Evolutionary conservation across 2,329 filamentous ascomycete species (phyloP).

Genomic region (Lasiodiplodia citricola): DNA sequence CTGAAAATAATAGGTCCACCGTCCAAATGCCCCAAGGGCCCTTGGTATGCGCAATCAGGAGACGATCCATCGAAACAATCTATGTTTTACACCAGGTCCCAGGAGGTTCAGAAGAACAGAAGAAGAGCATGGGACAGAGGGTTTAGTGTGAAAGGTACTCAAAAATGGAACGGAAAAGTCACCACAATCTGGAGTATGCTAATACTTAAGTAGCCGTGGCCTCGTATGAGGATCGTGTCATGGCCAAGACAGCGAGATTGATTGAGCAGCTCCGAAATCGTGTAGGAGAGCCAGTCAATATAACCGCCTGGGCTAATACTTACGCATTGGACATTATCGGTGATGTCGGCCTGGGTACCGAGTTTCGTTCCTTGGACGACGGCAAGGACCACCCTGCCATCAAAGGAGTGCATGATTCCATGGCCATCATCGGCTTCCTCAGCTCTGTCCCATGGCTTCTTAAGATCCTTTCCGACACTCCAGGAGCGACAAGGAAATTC

Average conservation of each 20-base stretch:
- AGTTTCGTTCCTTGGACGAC: slow-evolving; percentile 45
- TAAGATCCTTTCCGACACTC: slow-evolving; percentile 38
- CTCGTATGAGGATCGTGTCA: slow-evolving; percentile 41
- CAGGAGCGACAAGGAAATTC: slow-evolving; percentile 36
- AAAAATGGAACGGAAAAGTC: neutral
- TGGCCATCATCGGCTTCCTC: slow-evolving; percentile 41
- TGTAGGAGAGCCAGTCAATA: slow-evolving; percentile 31
- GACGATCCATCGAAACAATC: slow-evolving; percentile 33
- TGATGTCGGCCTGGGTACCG: slow-evolving; percentile 49
- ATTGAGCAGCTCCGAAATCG: slow-evolving; percentile 36
- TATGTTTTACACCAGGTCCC: slow-evolving; percentile 36
- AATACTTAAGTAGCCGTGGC: slow-evolving; percentile 30
- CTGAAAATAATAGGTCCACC: slow-evolving; percentile 39
- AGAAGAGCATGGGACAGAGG: slow-evolving; percentile 42
- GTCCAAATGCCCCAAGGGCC: slow-evolving; percentile 43
- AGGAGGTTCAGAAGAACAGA: slow-evolving; percentile 37
- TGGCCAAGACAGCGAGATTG: slow-evolving; percentile 36
- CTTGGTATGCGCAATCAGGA: slow-evolving; percentile 4
- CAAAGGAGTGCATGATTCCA: slow-evolving; percentile 42
- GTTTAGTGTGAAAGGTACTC: slow-evolving; percentile 35
- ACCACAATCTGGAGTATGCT: neutral
- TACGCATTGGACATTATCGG: slow-evolving; percentile 58
- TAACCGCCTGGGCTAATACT: slow-evolving; percentile 45
- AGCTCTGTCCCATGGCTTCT: slow-evolving; percentile 45
- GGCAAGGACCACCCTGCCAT: slow-evolving; percentile 40